Evolutionary conservation across 2,329 filamentous ascomycete species (phyloP).

Genomic region (Aspergillus sp.): DNA sequence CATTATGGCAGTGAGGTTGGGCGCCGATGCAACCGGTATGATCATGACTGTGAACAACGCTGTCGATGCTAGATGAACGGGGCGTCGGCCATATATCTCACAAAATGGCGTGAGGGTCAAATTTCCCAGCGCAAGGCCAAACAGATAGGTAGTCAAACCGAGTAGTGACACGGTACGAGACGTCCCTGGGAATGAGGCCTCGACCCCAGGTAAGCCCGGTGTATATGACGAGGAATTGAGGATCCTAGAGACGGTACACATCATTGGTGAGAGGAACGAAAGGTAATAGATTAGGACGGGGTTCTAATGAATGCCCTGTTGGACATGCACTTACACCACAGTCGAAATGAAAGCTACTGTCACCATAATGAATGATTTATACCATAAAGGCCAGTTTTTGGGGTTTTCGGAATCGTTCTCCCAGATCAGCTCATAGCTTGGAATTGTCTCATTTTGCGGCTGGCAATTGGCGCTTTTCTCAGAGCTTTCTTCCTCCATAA

Average conservation of each 20-base stretch:
- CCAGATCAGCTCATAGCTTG: too few relatives aligned
- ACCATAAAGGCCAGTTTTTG: background rate
- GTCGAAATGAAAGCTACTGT: background rate
- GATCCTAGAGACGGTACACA: background rate
- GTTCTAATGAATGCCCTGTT: background rate
- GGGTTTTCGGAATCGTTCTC: background rate
- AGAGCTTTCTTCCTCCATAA: too few relatives aligned
- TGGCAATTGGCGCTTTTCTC: too few relatives aligned
- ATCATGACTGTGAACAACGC: conserved; percentile 58
- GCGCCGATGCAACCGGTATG: conserved; percentile 62
- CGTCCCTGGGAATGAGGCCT: background rate
- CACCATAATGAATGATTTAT: background rate
- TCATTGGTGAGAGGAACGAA: background rate
- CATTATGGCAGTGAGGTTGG: conserved; percentile 59
- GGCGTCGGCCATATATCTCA: conserved; percentile 33
- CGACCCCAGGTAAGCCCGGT: background rate
- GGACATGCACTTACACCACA: background rate
- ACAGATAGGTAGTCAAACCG: conserved; percentile 67
- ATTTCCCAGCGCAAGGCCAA: conserved; percentile 62
- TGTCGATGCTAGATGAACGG: conserved; percentile 60
- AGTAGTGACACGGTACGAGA: conserved; percentile 28
- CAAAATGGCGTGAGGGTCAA: conserved; percentile 62
- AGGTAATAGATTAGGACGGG: background rate
- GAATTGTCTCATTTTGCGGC: too few relatives aligned
- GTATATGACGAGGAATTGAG: background rate